Conservation (phyloP, 352 stramenopile genomes). For the Lagenidium sp. region DNA sequence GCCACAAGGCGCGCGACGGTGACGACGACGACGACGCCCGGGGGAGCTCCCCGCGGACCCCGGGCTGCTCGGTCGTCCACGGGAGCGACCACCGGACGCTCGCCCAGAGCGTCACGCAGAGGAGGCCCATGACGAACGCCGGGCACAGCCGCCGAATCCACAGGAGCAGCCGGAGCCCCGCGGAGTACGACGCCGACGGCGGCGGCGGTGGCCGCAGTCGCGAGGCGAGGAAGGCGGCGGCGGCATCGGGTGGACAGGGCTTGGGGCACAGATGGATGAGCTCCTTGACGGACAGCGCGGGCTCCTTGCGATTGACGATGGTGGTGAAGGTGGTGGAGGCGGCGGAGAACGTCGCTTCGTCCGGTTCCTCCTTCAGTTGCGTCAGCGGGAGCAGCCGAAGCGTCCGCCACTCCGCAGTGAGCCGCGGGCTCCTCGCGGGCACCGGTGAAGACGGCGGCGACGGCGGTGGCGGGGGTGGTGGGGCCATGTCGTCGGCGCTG, state of each 20-base stretch:
- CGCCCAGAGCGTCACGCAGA: conserved; percentile 8
- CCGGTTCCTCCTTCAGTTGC: too few species aligned
- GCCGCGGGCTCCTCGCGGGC: too few species aligned
- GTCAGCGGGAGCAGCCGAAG: too few species aligned
- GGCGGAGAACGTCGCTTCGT: too few species aligned
- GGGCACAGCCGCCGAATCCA: conserved; percentile 4
- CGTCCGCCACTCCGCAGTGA: conserved; percentile 1
- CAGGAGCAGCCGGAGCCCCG: background rate
- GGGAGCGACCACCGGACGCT: conserved; percentile 7
- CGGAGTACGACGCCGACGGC: background rate
- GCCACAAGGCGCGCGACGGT: background rate
- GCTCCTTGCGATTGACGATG: too few species aligned
- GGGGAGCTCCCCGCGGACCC: conserved; percentile 8
- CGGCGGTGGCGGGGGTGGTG: too few species aligned
- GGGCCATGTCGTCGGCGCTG: background rate
- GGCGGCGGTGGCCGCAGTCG: background rate
- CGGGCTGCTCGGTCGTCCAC: background rate
- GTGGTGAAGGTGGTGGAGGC: too few species aligned
- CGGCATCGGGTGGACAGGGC: background rate
- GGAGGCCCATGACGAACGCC: conserved; percentile 7
- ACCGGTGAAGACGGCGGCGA: too few species aligned
- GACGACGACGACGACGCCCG: too few species aligned
- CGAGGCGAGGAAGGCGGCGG: conserved; percentile 3
- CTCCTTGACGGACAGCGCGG: conserved; percentile 12
- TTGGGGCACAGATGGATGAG: conserved; percentile 15